Base-by-base conservation (phyloP, 1,284 basidiomycete species). In the Austroboletus niveus region DNA sequence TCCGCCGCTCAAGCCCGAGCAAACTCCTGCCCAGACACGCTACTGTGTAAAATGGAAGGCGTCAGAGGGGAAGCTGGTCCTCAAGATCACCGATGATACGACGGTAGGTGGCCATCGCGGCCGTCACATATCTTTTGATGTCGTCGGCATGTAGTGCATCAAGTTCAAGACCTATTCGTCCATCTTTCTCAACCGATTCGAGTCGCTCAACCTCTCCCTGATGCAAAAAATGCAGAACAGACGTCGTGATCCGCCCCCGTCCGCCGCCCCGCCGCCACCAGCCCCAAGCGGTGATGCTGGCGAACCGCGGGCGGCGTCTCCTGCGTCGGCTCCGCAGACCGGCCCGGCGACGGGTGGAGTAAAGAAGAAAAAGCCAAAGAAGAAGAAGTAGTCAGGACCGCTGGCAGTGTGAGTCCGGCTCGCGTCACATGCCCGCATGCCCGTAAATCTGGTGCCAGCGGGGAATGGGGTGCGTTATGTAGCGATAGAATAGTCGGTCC, bases 121-220 rank as follows among this genome's bases (percentile, higher is more conserved):
- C 39, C 27, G 20, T 38, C 9, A 30, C 14, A 46, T 3, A 30
- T 27, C 4, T 29, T 39, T 24, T 24, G 40, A 43, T 38, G 17
- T 30, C 29, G 20, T 42, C 42, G 27, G n/a, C 40, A 17, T 48
- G 12, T 68, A 96, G 94, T 94, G 92, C 69, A 76, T 97, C 65
- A 96, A 94, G 71, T 98, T 94, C 78, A 92, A 94, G 69, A 95
- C 94, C 1, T 85, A 87, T 61, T 95, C 92, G 1, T 91, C 91
- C 42, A 87, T 95, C 66, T 94, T 93, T 72, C 83, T 98, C 58
- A 95, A 96, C 75, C 87, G 94, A 58, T 96, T 98, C 72, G 94
- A 98, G 71, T 79, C 87, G 5, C 80, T 98, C 59, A 97, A 94
- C 68, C 79, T 89, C 48, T 80, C 85, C 7, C 73, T 94, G 49